Evolutionary conservation across 768 basidiomycete genomes (phyloP), one percentile per base, ranked within the genome.

Genomic region (Tremella yokohamensis): DNA sequence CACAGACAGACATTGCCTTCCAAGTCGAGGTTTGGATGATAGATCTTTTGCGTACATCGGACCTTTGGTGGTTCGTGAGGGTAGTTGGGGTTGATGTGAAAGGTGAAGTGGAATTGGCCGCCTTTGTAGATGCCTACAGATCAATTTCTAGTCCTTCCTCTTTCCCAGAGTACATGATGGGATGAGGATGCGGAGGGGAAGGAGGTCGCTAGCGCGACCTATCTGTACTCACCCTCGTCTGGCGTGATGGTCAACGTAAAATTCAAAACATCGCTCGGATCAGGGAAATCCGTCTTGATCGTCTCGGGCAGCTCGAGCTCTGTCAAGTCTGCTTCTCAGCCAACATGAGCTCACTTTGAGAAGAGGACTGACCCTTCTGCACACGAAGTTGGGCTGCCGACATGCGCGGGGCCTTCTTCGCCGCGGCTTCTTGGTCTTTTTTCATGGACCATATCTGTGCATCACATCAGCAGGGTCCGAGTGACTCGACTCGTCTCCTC

Each of bases 1-100:
- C 40, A 70, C 68, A 99, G 78, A 80, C 96, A 99, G 47, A 99
- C 94, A 67, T 98, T 98, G 45, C 96, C 96, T 74, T 97, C 91
- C 38, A 96, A 83, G 77, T 99, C 96, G 52, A 99, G 87, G 72
- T 99, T 99, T 0, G 96, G 96, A 76, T 99, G 96, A 77, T 99
- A 99, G 73, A 98, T 97, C 64, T 85, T 96, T 74, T 90, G 90
- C 47, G 85, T 87, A 80, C 94, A 98, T 75, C 94, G 92, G 79
- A 99, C 96, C 79, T 97, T 99, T 71, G 96, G 96, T 52, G 96
- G 92, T 69, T 99, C 94, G 76, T 99, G 96, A 54, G 96, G 96
- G 78, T 99, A 99, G 79, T 94, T 97, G 77, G 85, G 86, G 79
- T 90, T 96, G 84, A 99, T 97, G 65, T 82, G 84, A 78, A 99